Evolutionary conservation across 2,329 filamentous ascomycete species (phyloP).

Genomic region (Neophaeococcomyces mojaviensis): DNA sequence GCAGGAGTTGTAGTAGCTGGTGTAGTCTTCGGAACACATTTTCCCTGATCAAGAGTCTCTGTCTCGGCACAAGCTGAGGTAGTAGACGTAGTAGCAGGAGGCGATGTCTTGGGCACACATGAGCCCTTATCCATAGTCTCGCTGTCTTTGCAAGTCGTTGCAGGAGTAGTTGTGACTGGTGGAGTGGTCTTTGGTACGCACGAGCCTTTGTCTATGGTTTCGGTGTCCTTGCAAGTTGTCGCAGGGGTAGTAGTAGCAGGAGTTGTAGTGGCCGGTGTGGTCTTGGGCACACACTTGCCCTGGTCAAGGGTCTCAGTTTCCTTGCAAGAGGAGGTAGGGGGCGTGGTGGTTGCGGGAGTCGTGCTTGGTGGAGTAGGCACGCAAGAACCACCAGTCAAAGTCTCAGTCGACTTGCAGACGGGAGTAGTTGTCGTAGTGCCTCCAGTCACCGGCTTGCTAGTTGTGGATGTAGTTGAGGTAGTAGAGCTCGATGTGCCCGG

Average conservation of each 20-base stretch:
- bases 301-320: too few relatives aligned
- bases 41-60: background rate
- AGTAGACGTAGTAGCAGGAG: conserved; percentile 2
- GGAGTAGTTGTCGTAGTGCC: conserved; percentile 9
- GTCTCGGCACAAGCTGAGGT: background rate
- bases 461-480: conserved; percentile 11
- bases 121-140: background rate
- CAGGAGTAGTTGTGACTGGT: conserved; percentile 10
- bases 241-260: background rate
- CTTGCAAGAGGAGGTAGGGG: background rate
- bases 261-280: conserved; percentile 12
- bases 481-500: conserved; percentile 23
- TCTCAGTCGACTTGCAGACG: background rate
- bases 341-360: background rate
- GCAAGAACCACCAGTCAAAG: conserved; percentile 1
- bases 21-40: background rate
- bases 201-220: background rate
- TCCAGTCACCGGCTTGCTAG: conserved; percentile 11
- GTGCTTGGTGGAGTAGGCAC: conserved; percentile 2
- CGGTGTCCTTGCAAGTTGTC: background rate
- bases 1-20: background rate
- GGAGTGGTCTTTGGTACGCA: background rate
- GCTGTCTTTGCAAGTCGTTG: conserved; percentile 15
- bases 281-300: background rate
- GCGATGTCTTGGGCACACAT: background rate